Conservation (phyloP, 192 early-diverging fungal species). For the Phlyctochytrium planicorne region DNA sequence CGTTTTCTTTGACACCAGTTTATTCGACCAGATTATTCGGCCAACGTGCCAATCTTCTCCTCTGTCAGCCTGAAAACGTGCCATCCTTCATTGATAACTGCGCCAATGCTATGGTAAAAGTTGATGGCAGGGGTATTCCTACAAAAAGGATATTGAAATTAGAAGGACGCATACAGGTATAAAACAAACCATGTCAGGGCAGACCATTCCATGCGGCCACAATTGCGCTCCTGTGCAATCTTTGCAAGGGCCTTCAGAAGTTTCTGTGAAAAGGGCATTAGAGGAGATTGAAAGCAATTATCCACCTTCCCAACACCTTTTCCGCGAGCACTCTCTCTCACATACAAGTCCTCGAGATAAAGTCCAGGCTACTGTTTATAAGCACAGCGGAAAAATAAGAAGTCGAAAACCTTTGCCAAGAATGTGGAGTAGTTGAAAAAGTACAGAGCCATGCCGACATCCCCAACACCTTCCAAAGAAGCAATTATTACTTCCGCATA, state of each 20-base stretch:
- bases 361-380: slow-evolving; percentile 56
- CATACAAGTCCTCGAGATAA: slow-evolving; percentile 85
- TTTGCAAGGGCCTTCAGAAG: slow-evolving; percentile 69
- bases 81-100: slow-evolving; percentile 72
- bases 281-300: neutral
- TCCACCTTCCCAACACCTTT: slow-evolving; percentile 63
- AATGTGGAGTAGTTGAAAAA: slow-evolving; percentile 85
- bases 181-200: slow-evolving; percentile 66
- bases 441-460: slow-evolving; percentile 79
- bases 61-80: slow-evolving; percentile 62
- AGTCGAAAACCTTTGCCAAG: slow-evolving; percentile 24
- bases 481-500: slow-evolving; percentile 74
- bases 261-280: slow-evolving; percentile 3
- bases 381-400: neutral
- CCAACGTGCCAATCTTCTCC: slow-evolving; percentile 23
- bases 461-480: slow-evolving; percentile 30
- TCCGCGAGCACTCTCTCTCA: slow-evolving; percentile 60
- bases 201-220: slow-evolving; percentile 80
- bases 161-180: neutral
- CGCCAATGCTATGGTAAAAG: slow-evolving; percentile 76
- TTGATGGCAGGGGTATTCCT: slow-evolving; percentile 72
- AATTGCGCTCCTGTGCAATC: slow-evolving; percentile 61
- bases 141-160: neutral
- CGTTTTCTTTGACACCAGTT: too few species aligned
- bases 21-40: too few species aligned